A percentile compares a stretch with the other conserved stretches of the same genome.
phyloP scores from a whole-genome alignment of 2,329 filamentous ascomycete genomes.

The Neopestalotiopsis sp. region DNA sequence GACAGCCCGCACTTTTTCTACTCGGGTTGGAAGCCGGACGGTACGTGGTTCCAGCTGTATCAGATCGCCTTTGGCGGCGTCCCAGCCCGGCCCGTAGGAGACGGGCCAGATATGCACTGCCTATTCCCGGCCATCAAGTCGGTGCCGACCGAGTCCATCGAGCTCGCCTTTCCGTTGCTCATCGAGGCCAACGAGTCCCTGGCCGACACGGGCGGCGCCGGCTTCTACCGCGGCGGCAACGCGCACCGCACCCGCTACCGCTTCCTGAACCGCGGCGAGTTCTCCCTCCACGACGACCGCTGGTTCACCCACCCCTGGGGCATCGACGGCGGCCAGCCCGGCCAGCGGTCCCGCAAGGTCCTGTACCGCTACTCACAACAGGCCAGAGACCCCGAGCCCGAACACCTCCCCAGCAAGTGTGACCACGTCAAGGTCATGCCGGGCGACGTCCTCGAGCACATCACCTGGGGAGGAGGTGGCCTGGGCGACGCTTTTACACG shows the following conservation, averaged over 20 bases:
- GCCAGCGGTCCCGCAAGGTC: conserved; percentile 45
- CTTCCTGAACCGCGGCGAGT: conserved; percentile 49
- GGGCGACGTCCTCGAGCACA: conserved; percentile 53
- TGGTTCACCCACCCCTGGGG: conserved; percentile 57
- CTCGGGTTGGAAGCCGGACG: conserved; percentile 50
- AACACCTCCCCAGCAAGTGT: conserved; percentile 49
- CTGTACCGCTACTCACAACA: conserved; percentile 47
- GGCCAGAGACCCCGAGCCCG: conserved; percentile 33
- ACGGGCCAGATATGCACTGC: conserved; percentile 55
- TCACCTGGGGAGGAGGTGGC: conserved; percentile 55
- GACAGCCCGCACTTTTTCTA: conserved; percentile 57
- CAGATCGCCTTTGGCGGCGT: conserved; percentile 57
- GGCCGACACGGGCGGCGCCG: conserved; percentile 51
- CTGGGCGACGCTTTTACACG: conserved; percentile 51
- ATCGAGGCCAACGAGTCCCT: conserved; percentile 54
- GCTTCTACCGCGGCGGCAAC: conserved; percentile 52
- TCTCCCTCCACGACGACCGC: conserved; percentile 52
- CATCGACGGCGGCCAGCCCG: conserved; percentile 50
- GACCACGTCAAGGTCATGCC: conserved; percentile 50
- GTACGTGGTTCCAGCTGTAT: conserved; percentile 49
- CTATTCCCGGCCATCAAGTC: conserved; percentile 56
- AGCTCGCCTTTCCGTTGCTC: conserved; percentile 51
- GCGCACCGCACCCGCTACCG: conserved; percentile 52
- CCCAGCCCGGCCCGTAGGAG: conserved; percentile 49
- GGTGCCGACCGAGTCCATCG: conserved; percentile 53